These are phyloP conservation scores for Penicillium verrucosum DNA, from an alignment of 2,329 filamentous ascomycete species.

Conservation along the genomic window DNA sequence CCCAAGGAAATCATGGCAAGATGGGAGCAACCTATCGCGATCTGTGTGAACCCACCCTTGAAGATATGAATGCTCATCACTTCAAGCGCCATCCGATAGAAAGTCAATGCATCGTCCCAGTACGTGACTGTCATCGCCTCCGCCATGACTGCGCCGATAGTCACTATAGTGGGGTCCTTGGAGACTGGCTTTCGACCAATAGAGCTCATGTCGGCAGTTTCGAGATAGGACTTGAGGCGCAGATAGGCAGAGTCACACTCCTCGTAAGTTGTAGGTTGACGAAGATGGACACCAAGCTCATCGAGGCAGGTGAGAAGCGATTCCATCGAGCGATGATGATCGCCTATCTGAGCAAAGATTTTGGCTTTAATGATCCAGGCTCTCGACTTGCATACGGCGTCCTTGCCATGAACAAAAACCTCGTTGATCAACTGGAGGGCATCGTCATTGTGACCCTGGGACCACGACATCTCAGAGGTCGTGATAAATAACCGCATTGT, in stretches of 20 bases:
- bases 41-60: constrained; percentile 55
- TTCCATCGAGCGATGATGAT: constrained; percentile 65
- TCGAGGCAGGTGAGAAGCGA: constrained; percentile 68
- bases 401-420: constrained; percentile 68
- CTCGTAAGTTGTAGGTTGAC: constrained; percentile 66
- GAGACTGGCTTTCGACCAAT: constrained; percentile 41
- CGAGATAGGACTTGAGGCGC: constrained; percentile 58
- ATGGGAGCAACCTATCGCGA: constrained; percentile 57
- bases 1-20: constrained; percentile 55
- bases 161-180: constrained; percentile 42
- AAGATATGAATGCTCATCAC: constrained; percentile 56
- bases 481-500: constrained; percentile 75
- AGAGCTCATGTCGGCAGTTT: constrained; percentile 52
- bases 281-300: constrained; percentile 65
- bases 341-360: constrained; percentile 70
- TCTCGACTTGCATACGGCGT: constrained; percentile 74
- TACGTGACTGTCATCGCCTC: constrained; percentile 58
- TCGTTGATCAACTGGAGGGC: constrained; percentile 66
- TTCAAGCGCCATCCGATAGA: constrained; percentile 59
- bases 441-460: constrained; percentile 67
- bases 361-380: constrained; percentile 81
- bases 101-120: constrained; percentile 59
- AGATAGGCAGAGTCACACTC: constrained; percentile 75
- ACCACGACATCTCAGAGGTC: constrained; percentile 78
- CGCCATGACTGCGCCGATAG: constrained; percentile 54